These are phyloP conservation scores for Phytophthora citricola DNA, from an alignment of 352 stramenopile species.

Conservation along the genomic window DNA sequence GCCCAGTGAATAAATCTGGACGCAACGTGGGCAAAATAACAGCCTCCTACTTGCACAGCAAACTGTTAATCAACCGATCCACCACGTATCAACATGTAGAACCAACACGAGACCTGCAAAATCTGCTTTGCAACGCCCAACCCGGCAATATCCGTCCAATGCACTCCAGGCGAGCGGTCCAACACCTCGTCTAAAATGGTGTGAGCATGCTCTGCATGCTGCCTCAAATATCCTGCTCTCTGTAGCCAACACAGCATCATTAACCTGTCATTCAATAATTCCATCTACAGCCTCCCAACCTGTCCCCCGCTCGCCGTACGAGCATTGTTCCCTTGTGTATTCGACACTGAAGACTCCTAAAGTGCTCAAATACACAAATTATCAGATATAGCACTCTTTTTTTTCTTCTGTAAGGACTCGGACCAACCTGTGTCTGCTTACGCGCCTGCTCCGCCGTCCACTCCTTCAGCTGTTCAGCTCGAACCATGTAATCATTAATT, in stretches of 20 bases:
- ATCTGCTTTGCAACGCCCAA: conserved; percentile 89
- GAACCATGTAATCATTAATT: conserved; percentile 84
- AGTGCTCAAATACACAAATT: not conserved
- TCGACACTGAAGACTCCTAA: conserved; percentile 7
- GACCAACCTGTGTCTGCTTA: conserved; percentile 31
- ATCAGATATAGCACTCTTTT: conserved; percentile 2
- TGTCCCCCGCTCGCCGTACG: conserved; percentile 16
- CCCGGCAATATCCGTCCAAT: conserved; percentile 86
- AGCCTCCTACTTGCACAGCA: conserved; percentile 63
- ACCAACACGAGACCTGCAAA: conserved; percentile 57
- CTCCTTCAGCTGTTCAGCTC: conserved; percentile 75
- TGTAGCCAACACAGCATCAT: conserved; percentile 15
- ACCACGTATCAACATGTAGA: not conserved
- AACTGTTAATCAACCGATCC: conserved; percentile 5
- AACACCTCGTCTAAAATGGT: conserved; percentile 87
- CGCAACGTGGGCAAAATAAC: conserved; percentile 86
- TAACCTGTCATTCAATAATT: not conserved
- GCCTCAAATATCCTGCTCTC: conserved; percentile 53
- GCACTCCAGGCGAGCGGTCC: conserved; percentile 77
- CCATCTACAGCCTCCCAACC: conserved; percentile 9
- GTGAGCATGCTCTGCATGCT: conserved; percentile 69
- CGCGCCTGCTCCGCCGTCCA: conserved; percentile 30
- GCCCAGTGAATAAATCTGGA: conserved; percentile 84
- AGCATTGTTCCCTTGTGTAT: conserved; percentile 2
- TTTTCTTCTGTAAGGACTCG: not conserved